phyloP scores from a whole-genome alignment of 306 rosid species.

The Fagus sylvatica region DNA sequence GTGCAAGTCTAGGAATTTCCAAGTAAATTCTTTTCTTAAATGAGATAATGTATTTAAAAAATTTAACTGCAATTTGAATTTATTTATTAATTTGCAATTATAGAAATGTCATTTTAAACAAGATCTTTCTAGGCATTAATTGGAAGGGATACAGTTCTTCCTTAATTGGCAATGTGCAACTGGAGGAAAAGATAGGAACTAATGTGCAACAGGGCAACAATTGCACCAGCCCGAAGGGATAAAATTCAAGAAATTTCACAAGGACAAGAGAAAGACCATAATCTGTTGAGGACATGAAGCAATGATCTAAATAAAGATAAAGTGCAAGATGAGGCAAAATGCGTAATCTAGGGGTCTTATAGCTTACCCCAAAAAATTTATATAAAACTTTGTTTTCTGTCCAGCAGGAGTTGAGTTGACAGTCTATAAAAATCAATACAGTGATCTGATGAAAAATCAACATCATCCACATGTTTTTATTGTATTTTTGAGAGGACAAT shows the following conservation, averaged over 20 bases:
- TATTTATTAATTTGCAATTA: neutral
- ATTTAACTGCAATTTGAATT: slow-evolving; percentile 5
- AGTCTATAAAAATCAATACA: too few species aligned
- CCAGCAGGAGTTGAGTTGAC: neutral
- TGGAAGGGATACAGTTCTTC: neutral
- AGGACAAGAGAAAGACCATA: neutral
- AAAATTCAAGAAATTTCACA: slow-evolving; percentile 1
- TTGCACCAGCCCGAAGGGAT: neutral
- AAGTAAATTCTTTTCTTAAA: neutral
- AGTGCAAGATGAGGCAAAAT: neutral
- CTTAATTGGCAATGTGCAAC: neutral
- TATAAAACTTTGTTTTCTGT: neutral
- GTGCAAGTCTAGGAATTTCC: neutral
- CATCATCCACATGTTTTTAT: slow-evolving; percentile 2
- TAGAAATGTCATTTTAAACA: neutral
- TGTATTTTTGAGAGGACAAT: slow-evolving; percentile 6
- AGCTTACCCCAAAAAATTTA: neutral
- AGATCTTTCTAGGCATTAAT: neutral
- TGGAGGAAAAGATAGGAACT: neutral
- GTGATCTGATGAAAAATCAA: neutral
- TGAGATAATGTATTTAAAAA: neutral
- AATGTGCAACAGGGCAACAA: neutral
- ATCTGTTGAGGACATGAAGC: slow-evolving; percentile 2
- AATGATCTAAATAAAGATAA: neutral
- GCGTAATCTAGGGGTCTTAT: slow-evolving; percentile 1